phyloP scores from a whole-genome alignment of 2,329 filamentous ascomycete genomes.

The Penicillium aurantiogriseum region DNA sequence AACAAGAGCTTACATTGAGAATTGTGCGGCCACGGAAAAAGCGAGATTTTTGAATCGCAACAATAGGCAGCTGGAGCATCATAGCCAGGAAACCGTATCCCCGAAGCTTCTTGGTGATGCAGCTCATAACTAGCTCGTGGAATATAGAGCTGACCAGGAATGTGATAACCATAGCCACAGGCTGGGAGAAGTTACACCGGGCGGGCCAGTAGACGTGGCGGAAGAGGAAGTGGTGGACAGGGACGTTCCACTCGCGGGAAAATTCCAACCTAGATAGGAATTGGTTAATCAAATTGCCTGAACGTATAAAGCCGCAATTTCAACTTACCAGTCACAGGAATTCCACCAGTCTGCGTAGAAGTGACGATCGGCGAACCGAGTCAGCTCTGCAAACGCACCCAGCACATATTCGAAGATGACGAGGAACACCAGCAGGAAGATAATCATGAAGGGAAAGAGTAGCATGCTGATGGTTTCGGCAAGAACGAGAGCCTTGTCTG shows the following conservation, averaged over 20 bases:
- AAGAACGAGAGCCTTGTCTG: slow-evolving; percentile 75
- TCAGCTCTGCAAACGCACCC: slow-evolving; percentile 92
- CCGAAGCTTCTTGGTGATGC: slow-evolving; percentile 93
- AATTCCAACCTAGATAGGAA: slow-evolving; percentile 72
- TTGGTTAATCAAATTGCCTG: background rate
- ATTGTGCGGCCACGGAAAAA: slow-evolving; percentile 73
- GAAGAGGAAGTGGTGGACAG: slow-evolving; percentile 91
- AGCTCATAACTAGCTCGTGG: slow-evolving; percentile 95
- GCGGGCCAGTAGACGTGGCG: slow-evolving; percentile 90
- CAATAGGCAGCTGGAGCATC: slow-evolving; percentile 95
- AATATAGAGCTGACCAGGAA: slow-evolving; percentile 86
- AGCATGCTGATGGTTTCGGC: slow-evolving; percentile 87
- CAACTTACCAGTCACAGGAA: slow-evolving; percentile 49
- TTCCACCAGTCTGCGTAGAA: slow-evolving; percentile 83
- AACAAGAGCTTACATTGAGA: slow-evolving; percentile 59
- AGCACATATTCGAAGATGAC: slow-evolving; percentile 98
- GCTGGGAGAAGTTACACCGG: slow-evolving; percentile 70
- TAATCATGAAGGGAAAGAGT: slow-evolving; percentile 96
- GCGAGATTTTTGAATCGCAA: slow-evolving; percentile 80
- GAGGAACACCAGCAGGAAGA: slow-evolving; percentile 90
- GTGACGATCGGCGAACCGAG: slow-evolving; percentile 85
- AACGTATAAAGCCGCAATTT: background rate
- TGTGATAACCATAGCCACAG: slow-evolving; percentile 79
- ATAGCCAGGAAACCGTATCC: slow-evolving; percentile 93
- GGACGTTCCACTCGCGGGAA: slow-evolving; percentile 94